Evolutionary conservation across 2,329 filamentous ascomycete species (phyloP), one percentile per base, ranked within the genome.

Genomic region (Neospermospora avenae): DNA sequence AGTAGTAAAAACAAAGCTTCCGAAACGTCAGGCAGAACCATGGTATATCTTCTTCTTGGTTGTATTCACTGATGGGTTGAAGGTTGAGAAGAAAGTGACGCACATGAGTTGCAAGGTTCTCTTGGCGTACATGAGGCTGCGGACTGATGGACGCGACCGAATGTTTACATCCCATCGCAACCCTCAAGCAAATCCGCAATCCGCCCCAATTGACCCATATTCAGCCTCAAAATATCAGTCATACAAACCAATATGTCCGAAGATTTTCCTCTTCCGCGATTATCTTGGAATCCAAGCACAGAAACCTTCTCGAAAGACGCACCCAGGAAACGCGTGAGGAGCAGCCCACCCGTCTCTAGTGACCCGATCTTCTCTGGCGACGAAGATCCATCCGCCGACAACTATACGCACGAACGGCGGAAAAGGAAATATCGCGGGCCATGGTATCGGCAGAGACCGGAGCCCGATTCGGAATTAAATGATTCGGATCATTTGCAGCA

Each of bases 291-390:
- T 59, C 45, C 65, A 22, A 28, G 42, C 10, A 65, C 61, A 18
- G 52, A 63, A 25, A 55, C 63, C 2, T 67, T 65, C 31, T 59
- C 64, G 5, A 62, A 60, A 37, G 60, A 55, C 49, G 53, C 59
- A 22, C 37, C 72, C n/a, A 70, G 75, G 61, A 80, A 80, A 71
- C 77, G 77, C 61, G 69, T 71, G 35, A 72, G 74, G 63, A 63
- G 72, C 70, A 67, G 65, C 31, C 69, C 68, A 49, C 65, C 76
- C 39, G 75, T 81, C 64, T 90, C 86, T 20, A 90, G 88, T 69
- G 88, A 91, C 68, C 86, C 87, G 52, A 73, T 90, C 25, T 91
- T 91, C 73, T 90, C 86, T 3, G 87, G 85, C 71, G 88, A 91
- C 61, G 87, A 90, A 68, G 87, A 89, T 59, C 84, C 85, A 2